Conservation (phyloP, 1,284 basidiomycete genomes). For the Sphagnurus paluster region DNA sequence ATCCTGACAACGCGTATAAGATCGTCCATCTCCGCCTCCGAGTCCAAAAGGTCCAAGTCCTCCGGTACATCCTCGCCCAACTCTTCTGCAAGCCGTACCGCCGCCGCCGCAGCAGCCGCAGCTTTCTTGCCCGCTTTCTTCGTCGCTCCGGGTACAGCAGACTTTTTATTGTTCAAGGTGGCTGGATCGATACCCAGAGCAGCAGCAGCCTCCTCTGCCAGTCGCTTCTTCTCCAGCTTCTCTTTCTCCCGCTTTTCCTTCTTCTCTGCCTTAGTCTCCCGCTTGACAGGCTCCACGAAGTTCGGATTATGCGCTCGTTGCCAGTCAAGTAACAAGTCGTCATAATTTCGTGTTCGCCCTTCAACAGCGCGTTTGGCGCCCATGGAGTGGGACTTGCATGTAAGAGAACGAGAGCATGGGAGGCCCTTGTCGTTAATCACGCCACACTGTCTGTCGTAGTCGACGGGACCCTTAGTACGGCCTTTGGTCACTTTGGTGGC, state of each 20-base stretch:
- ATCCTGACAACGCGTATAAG: slow-evolving; percentile 49
- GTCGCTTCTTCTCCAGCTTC: slow-evolving; percentile 73
- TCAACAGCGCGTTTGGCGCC: slow-evolving; percentile 92
- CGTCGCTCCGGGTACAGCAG: slow-evolving; percentile 31
- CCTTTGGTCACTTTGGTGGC: slow-evolving; percentile 71
- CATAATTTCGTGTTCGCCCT: slow-evolving; percentile 85
- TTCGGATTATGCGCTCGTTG: slow-evolving; percentile 91
- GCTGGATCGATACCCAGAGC: slow-evolving; percentile 55
- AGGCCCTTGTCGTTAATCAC: slow-evolving; percentile 96
- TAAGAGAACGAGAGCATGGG: slow-evolving; percentile 94
- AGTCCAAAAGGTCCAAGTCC: slow-evolving; percentile 79
- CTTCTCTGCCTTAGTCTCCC: slow-evolving; percentile 78
- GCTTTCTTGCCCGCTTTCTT: slow-evolving; percentile 60
- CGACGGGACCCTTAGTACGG: slow-evolving; percentile 81
- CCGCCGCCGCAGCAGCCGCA: slow-evolving; percentile 43
- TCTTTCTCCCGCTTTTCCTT: slow-evolving; percentile 79
- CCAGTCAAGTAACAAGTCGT: slow-evolving; percentile 90
- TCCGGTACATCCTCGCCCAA: slow-evolving; percentile 61
- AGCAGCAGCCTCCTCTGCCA: slow-evolving; percentile 64
- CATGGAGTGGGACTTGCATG: slow-evolving; percentile 98
- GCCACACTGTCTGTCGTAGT: slow-evolving; percentile 93
- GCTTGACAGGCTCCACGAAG: slow-evolving; percentile 89
- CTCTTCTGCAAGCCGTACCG: slow-evolving; percentile 42
- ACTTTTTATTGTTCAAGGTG: slow-evolving; percentile 38
- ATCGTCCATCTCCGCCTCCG: slow-evolving; percentile 70